Conservation (phyloP, 495 filamentous ascomycete genomes). For the Trichoderma parareesei region DNA sequence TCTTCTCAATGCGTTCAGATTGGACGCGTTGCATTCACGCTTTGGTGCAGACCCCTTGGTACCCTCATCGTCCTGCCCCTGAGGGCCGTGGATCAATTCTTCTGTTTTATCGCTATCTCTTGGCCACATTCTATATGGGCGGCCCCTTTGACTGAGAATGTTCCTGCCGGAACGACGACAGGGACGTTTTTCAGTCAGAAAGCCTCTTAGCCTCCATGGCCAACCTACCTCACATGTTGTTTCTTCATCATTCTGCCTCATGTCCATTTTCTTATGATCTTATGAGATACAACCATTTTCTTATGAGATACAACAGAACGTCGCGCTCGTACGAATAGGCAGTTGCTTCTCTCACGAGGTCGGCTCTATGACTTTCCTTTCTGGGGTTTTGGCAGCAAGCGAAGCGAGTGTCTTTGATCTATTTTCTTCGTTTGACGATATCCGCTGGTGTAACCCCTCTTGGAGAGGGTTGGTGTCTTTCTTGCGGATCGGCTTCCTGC, state of each 20-base stretch:
- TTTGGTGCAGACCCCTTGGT: conserved; percentile 11
- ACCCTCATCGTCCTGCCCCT: background rate
- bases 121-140: too few relatives aligned
- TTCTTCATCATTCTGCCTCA: background rate
- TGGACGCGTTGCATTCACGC: conserved; percentile 1
- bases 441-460: background rate
- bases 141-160: too few relatives aligned
- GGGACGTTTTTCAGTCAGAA: too few relatives aligned
- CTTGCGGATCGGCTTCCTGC: background rate
- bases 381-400: background rate
- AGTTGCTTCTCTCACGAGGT: conserved; percentile 16
- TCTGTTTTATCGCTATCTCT: background rate
- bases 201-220: too few relatives aligned
- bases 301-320: conserved; percentile 16
- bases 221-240: background rate
- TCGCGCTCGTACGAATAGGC: background rate
- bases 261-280: background rate
- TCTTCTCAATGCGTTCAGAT: background rate
- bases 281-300: conserved; percentile 7
- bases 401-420: background rate
- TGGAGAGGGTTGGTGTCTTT: background rate
- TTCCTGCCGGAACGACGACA: too few relatives aligned
- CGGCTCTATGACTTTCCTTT: conserved; percentile 26
- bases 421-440: background rate
- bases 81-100: background rate